Evolutionary conservation across 192 early-diverging fungal species (phyloP), one percentile per base, ranked within the genome.

Genomic region (Coemansia umbellata): DNA sequence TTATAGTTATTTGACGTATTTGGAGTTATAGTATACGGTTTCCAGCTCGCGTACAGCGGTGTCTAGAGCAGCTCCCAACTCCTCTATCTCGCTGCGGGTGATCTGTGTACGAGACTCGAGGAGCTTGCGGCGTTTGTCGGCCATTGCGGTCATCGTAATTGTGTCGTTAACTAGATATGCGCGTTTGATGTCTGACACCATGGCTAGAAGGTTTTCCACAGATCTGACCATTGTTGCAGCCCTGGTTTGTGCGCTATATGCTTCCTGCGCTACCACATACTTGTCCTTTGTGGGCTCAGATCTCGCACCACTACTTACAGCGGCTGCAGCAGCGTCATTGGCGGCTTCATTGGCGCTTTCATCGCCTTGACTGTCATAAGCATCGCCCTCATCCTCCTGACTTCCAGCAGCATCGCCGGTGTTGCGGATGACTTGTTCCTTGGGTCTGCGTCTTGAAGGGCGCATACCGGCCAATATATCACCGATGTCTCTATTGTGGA

Each of bases 211-310:
- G 14, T 60, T 70, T 55, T 77, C 74, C 8, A 70, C 67, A 8
- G 74, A 70, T 37, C 67, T 42, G 47, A 77, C 74, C 66, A 77
- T 77, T 2, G 67, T 70, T 10, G 74, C 74, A 1, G 62, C 74
- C 13, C 74, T 24, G 17, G 74, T 70, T 55, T 77, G 67, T 10
- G 60, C 67, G 55, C 66, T 60, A 21, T 77, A 70, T 42, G 74
- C 67, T 41, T 77, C 74, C 55, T 69, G 67, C 40, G 74, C 62
- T 1, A 60, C 55, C 8, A 60, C 43, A 31, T 69, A 69, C 59
- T 77, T 69, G 63, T 77, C 74, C 47, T 77, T 77, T 47, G 53
- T 62, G 10, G 54, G 50, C 33, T 75, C 64, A 21, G 31, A 10
- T 27, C 40, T 51, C 36, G 45, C 18, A 2, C 31, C 44, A 26